Conservation (phyloP, 495 filamentous ascomycete genomes). For the Friedmanniomyces simplex region DNA sequence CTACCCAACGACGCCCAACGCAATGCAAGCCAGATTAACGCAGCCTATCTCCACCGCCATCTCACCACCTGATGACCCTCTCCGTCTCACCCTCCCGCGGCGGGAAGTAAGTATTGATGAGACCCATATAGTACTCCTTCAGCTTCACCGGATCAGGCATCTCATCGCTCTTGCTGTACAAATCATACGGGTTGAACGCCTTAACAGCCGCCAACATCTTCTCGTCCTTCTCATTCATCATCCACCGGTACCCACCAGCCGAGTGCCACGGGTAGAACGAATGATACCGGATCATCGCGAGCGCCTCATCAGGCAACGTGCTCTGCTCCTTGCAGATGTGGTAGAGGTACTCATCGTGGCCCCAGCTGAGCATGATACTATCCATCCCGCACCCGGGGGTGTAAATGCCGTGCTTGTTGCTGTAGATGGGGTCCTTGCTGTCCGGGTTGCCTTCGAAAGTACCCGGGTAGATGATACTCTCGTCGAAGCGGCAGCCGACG, state of each 20-base stretch:
- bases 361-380: slow-evolving; percentile 82
- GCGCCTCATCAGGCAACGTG: slow-evolving; percentile 62
- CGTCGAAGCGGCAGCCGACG: slow-evolving; percentile 73
- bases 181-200: slow-evolving; percentile 83
- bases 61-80: slow-evolving; percentile 66
- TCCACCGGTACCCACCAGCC: slow-evolving; percentile 61
- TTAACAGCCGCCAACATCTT: slow-evolving; percentile 67
- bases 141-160: slow-evolving; percentile 62
- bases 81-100: slow-evolving; percentile 33
- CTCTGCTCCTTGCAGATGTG: slow-evolving; percentile 71
- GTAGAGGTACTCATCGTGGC: slow-evolving; percentile 87
- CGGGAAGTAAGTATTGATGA: slow-evolving; percentile 77
- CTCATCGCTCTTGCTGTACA: slow-evolving; percentile 86
- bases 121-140: slow-evolving; percentile 74
- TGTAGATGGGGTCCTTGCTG: slow-evolving; percentile 51
- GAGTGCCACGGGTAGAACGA: slow-evolving; percentile 86
- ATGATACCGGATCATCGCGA: slow-evolving; percentile 87
- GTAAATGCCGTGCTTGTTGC: slow-evolving; percentile 69
- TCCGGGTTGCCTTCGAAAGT: slow-evolving; percentile 68
- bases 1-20: no score
- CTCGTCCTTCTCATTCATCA: slow-evolving; percentile 74
- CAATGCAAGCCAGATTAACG: no score
- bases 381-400: slow-evolving; percentile 63
- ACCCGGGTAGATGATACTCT: slow-evolving; percentile 65
- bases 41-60: background rate